Base-by-base conservation (phyloP, 2,329 filamentous ascomycete species). In the Xylariaceae sp. region DNA sequence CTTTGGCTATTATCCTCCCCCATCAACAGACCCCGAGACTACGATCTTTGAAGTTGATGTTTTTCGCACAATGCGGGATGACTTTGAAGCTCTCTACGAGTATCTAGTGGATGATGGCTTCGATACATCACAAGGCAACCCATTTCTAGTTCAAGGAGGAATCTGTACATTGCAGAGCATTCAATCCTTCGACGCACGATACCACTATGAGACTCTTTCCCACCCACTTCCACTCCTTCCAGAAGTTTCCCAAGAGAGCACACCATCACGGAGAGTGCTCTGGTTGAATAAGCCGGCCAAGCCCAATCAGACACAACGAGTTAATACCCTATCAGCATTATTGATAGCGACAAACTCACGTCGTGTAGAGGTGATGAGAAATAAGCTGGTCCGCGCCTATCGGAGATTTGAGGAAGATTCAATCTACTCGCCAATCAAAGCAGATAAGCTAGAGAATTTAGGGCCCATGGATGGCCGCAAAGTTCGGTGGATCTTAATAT, bases 401-500 rank as follows among this genome's bases (percentile, higher is more conserved):
- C 78, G 83, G 3, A 77, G 76, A 2, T 93, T 92, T 50, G 90
- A 94, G 64, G 81, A 84, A 46, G 78, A 83, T 6, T 77, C 76
- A 6, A 68, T 81, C 16, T 71, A 77, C 41, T 71, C 72, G 0
- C 76, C 80, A 2, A 73, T 75, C 16, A 84, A 81, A 55, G 73
- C 75, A 0, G 82, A 87, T 53, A 83, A 82, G 51, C 55, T 69
- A 5, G 81, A 84, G 29, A 85, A 82, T 64, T 67, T 87, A 1
- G 80, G 81, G 0, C 72, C 84, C 9, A 75, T 80, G 7, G 89
- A 93, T 58, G 88, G 84, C 1, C 83, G 90, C 33, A 92, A 91
- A 69, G 81, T 92, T 13, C 80, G 89, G 32, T 94, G 89, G 89
- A 82, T 92, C 24, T 67, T 92, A 29, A 80, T 93, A 6, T 93